These are phyloP conservation scores for Yamadazyma kitorensis DNA, from an alignment of 805 yeast species.

Conservation along the genomic window DNA sequence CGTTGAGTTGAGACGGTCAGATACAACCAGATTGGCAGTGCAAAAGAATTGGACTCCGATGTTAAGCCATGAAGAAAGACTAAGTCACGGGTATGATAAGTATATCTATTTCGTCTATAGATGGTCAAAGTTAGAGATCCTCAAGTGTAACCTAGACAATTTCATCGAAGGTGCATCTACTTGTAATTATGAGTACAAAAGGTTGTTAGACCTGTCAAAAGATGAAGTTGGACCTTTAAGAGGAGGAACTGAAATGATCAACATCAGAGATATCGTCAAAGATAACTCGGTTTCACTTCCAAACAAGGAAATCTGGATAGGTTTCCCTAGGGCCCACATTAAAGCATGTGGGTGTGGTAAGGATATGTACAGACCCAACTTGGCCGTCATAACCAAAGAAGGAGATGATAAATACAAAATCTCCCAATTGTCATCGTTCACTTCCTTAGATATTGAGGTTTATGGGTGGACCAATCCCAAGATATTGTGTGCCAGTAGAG, in stretches of 20 bases:
- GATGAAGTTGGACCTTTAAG: conserved; percentile 29
- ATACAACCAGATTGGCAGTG: conserved; percentile 8
- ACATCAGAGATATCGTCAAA: conserved; percentile 16
- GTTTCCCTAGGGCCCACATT: conserved; percentile 40
- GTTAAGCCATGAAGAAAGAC: conserved; percentile 22
- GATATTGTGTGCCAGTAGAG: conserved; percentile 23
- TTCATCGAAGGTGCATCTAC: conserved; percentile 11
- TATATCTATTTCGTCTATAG: conserved; percentile 29
- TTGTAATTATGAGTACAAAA: conserved; percentile 12
- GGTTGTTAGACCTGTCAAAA: conserved; percentile 9
- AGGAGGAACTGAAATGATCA: conserved; percentile 36
- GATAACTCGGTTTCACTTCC: conserved; percentile 12
- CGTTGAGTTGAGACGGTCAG: conserved; percentile 17
- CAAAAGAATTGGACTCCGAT: conserved; percentile 45
- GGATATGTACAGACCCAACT: conserved; percentile 39
- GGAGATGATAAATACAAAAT: conserved; percentile 19
- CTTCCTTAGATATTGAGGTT: conserved; percentile 28
- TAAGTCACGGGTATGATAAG: conserved; percentile 23
- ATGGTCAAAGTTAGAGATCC: conserved; percentile 21
- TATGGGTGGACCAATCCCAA: conserved; percentile 25
- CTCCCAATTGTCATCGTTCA: conserved; percentile 29
- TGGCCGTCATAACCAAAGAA: conserved; percentile 25
- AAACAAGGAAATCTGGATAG: conserved; percentile 34
- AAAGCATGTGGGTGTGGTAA: conserved; percentile 38
- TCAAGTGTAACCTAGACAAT: conserved; percentile 15